These are phyloP conservation scores for Colletotrichum theobromicola DNA, from an alignment of 2,329 filamentous ascomycete genomes.

Conservation along the genomic window DNA sequence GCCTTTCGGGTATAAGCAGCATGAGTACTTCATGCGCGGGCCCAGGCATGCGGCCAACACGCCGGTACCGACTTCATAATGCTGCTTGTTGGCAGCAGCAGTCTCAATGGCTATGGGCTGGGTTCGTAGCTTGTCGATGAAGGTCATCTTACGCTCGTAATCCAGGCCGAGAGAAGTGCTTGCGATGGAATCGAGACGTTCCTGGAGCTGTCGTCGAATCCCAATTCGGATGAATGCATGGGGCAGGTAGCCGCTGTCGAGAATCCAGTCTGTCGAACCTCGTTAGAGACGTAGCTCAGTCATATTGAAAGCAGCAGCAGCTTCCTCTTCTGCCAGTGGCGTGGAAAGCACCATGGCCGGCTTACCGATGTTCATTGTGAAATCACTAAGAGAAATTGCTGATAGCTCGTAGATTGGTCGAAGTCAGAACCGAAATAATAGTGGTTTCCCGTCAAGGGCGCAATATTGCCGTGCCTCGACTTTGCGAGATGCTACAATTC, in stretches of 20 bases:
- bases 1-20: slow-evolving; percentile 68
- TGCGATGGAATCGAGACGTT: slow-evolving; percentile 61
- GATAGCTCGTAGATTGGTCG: neutral
- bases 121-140: slow-evolving; percentile 62
- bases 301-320: neutral
- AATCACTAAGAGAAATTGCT: neutral
- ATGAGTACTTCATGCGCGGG: slow-evolving; percentile 76
- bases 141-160: slow-evolving; percentile 67
- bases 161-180: slow-evolving; percentile 56
- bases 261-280: slow-evolving; percentile 54
- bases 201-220: slow-evolving; percentile 69
- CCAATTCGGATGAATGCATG: slow-evolving; percentile 66
- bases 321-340: neutral
- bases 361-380: slow-evolving; percentile 18
- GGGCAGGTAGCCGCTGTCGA: slow-evolving; percentile 71
- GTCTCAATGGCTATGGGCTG: slow-evolving; percentile 74
- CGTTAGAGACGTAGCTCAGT: neutral
- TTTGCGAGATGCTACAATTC: neutral
- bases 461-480: neutral
- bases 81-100: slow-evolving; percentile 68
- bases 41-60: slow-evolving; percentile 67
- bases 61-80: slow-evolving; percentile 75
- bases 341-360: neutral
- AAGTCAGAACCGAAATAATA: neutral
- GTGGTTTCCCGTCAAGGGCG: neutral